Evolutionary conservation across 2,329 filamentous ascomycete genomes (phyloP).

Genomic region (Talaromyces sp.): DNA sequence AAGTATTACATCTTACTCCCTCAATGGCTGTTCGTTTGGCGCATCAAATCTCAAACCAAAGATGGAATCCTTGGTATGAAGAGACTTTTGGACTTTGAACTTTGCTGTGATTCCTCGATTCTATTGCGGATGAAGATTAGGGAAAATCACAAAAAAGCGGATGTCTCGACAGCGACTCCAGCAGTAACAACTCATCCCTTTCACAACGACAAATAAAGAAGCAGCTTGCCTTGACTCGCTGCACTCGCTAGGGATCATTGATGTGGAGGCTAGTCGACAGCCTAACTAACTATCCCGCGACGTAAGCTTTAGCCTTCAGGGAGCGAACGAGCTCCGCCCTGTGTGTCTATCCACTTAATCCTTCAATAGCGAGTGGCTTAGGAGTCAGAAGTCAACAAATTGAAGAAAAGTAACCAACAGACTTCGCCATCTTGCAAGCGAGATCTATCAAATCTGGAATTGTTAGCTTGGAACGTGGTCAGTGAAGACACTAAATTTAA

Average conservation of each 20-base stretch:
- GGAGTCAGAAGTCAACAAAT: not conserved
- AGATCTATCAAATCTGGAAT: not conserved
- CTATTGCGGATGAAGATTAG: not conserved
- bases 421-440: not conserved
- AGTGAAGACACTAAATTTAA: conserved; percentile 1
- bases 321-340: not conserved
- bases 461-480: not conserved
- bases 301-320: not conserved
- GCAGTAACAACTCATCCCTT: not conserved
- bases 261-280: not conserved
- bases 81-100: not conserved
- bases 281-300: not conserved
- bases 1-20: not conserved
- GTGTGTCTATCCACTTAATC: not conserved
- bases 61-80: not conserved
- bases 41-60: not conserved
- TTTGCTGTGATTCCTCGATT: not conserved
- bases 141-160: not conserved
- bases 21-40: not conserved
- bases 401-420: not conserved
- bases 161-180: not conserved
- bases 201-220: not conserved
- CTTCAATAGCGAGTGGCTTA: not conserved
- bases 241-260: not conserved
- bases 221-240: not conserved